Evolutionary conservation across 495 filamentous ascomycete genomes (phyloP).

Genomic region (Hyaloscypha hepaticicola): DNA sequence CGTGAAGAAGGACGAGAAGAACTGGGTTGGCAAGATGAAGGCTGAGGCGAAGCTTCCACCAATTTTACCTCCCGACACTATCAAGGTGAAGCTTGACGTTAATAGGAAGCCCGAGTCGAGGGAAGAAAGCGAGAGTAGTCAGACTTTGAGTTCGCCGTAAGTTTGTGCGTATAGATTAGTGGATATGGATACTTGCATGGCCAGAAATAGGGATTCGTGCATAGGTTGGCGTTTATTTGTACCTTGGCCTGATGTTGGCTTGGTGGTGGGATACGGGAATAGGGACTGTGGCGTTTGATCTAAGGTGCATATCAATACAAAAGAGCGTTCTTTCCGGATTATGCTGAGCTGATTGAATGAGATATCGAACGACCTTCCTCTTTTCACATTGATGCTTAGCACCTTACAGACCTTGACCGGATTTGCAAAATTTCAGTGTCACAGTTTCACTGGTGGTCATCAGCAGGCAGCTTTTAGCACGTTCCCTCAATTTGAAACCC

Average conservation of each 20-base stretch:
- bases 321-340: neutral
- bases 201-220: neutral
- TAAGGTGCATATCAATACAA: neutral
- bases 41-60: slow-evolving; percentile 3
- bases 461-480: no score
- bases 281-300: neutral
- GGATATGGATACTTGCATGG: neutral
- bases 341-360: neutral
- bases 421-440: no score
- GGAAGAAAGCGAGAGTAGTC: slow-evolving; percentile 20
- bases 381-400: no score
- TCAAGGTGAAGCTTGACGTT: slow-evolving; percentile 12
- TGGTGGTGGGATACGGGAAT: neutral
- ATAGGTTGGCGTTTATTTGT: neutral
- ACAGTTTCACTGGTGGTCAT: no score
- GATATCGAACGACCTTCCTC: no score
- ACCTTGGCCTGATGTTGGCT: neutral
- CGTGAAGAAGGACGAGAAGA: slow-evolving; percentile 5
- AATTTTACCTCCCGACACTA: slow-evolving; percentile 3
- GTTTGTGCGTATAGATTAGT: neutral
- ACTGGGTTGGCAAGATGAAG: slow-evolving; percentile 7
- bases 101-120: slow-evolving; percentile 13
- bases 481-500: no score
- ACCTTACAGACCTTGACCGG: no score
- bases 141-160: slow-evolving; percentile 23